A percentile compares a stretch with the other conserved stretches of the same genome.
phyloP scores from a whole-genome alignment of 2,329 filamentous ascomycete species.

The Sarocladium kiliense region DNA sequence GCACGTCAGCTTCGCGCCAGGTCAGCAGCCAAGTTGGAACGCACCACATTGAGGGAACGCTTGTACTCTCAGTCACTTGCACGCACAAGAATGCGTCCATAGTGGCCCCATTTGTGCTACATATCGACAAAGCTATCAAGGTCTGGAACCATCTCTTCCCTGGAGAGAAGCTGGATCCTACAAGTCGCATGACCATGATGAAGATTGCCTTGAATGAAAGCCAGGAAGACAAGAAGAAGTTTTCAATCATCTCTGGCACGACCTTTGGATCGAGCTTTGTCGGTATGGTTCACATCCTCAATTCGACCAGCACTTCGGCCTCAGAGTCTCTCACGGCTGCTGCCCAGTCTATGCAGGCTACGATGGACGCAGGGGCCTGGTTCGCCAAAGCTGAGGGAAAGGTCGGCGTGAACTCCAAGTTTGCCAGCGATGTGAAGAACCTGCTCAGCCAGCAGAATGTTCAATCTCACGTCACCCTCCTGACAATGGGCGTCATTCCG shows the following conservation, averaged over 20 bases:
- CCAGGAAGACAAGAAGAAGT: slow-evolving; percentile 7
- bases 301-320: not conserved
- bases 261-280: slow-evolving; percentile 8
- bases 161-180: not conserved
- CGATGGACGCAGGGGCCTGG: slow-evolving; percentile 1
- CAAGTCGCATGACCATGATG: not conserved
- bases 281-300: slow-evolving; percentile 9
- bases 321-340: not conserved
- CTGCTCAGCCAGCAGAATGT: slow-evolving; percentile 14
- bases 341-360: not conserved
- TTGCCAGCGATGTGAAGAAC: slow-evolving; percentile 14
- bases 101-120: slow-evolving; percentile 12
- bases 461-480: slow-evolving; percentile 12
- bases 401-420: slow-evolving; percentile 7
- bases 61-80: slow-evolving; percentile 13
- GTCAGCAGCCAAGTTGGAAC: not conserved
- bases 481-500: slow-evolving; percentile 12
- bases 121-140: slow-evolving; percentile 16
- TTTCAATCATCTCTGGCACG: slow-evolving; percentile 7
- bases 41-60: slow-evolving; percentile 9
- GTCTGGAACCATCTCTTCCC: slow-evolving; percentile 13
- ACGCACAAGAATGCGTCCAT: slow-evolving; percentile 15
- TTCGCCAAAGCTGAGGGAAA: not conserved
- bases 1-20: not conserved
- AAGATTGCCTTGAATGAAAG: not conserved